phyloP scores from a whole-genome alignment of 176 grass and related monocot species.

The Zoysia japonica region DNA sequence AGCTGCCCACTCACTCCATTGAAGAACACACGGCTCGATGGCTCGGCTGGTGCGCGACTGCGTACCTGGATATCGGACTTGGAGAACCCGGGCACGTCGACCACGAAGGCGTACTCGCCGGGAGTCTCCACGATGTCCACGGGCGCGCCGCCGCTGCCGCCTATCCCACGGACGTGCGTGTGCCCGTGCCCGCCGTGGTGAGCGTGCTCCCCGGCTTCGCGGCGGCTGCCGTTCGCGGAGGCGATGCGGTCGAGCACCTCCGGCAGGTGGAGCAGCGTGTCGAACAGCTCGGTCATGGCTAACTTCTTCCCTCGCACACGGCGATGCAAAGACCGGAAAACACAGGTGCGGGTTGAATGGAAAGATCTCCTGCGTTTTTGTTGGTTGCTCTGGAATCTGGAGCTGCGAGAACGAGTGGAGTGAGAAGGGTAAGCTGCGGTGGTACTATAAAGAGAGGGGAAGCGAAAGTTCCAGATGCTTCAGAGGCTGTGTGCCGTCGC shows the following conservation, averaged over 20 bases:
- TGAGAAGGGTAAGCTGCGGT: not conserved
- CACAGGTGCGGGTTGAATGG: not conserved
- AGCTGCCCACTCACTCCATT: too few species aligned
- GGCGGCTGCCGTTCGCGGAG: constrained; percentile 22
- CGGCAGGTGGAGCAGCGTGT: constrained; percentile 71
- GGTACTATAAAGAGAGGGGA: constrained; percentile 30
- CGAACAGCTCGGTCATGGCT: constrained; percentile 64
- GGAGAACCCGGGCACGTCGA: constrained; percentile 83
- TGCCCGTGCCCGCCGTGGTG: constrained; percentile 26
- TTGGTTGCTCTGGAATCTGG: not conserved
- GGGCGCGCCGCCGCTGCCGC: constrained; percentile 25
- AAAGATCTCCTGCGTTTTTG: too few species aligned
- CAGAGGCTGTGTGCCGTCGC: constrained; percentile 36
- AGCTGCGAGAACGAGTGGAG: not conserved
- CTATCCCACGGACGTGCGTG: constrained; percentile 7
- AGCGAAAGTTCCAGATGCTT: constrained; percentile 54
- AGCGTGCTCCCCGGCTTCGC: not conserved
- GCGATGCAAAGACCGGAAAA: not conserved
- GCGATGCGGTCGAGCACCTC: constrained; percentile 75
- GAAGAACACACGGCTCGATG: too few species aligned
- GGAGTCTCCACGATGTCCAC: constrained; percentile 81
- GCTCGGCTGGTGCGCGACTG: too few species aligned
- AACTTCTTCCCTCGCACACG: not conserved
- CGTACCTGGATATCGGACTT: constrained; percentile 81
- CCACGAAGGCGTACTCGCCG: constrained; percentile 68